Conservation (phyloP, 495 filamentous ascomycete genomes). For the Aspergillus haitiensis region DNA sequence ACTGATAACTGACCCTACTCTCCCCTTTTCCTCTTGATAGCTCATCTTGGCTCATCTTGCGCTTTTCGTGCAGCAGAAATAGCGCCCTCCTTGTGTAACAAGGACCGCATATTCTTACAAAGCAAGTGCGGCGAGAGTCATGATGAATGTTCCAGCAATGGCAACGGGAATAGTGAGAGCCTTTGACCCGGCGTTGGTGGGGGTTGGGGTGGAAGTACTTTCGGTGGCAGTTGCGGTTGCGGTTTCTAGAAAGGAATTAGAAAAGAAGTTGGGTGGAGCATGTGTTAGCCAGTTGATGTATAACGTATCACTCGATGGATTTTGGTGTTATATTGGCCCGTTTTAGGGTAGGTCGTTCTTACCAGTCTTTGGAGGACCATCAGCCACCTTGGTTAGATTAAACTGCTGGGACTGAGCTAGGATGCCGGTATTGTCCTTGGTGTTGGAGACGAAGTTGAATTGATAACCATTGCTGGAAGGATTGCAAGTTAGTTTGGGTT, state of each 20-base stretch:
- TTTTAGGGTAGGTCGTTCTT: constrained; percentile 14
- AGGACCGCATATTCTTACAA: constrained; percentile 2
- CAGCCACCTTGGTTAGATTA: constrained; percentile 28
- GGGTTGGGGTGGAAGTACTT: background rate
- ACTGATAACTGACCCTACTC: no score
- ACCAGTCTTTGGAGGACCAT: constrained; percentile 19
- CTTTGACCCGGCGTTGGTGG: constrained; percentile 8
- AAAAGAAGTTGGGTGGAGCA: background rate
- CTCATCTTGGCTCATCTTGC: no score
- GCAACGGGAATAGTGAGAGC: background rate
- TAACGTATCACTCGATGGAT: no score
- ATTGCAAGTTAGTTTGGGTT: background rate
- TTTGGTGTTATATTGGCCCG: background rate
- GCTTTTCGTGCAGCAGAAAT: background rate
- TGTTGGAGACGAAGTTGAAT: constrained; percentile 34
- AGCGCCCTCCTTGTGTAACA: background rate
- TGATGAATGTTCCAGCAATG: background rate
- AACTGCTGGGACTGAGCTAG: constrained; percentile 37
- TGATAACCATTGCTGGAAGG: constrained; percentile 32
- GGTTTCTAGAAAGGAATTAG: background rate
- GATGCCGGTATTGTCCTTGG: constrained; percentile 33
- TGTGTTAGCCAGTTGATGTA: background rate
- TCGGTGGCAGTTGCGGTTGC: constrained; percentile 6
- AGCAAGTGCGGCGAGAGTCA: constrained; percentile 8
- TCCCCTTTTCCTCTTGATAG: no score